Base-by-base conservation (phyloP, 345 rosid genomes). In the Syzygium aromaticum region DNA sequence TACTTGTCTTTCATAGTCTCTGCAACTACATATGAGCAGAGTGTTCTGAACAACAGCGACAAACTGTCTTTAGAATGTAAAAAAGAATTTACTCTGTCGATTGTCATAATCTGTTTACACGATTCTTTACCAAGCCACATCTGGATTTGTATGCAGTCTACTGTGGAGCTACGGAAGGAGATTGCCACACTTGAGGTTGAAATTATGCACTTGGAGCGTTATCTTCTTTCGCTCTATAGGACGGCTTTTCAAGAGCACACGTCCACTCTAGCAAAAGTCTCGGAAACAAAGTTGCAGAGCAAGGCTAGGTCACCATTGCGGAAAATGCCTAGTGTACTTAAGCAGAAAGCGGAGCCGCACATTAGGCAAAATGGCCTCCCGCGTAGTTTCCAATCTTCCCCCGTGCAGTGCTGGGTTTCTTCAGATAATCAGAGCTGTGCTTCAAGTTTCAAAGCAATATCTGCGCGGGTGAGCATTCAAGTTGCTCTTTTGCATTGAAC, bases 171-270 rank as follows among this genome's bases (percentile, higher is more conserved):
- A 89, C 95, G 89, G 92, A 91, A 90, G 87, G 98, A 96, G 88
- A 95, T 96, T 53, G 95, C 93, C 14, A 73, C 87, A 28, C 94
- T 95, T 46, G 97, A 96, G 94, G 67, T 90, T 87, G 94, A 96
- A 90, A 96, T 95, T 88, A 86, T 93, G 85, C 95, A 86, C 77
- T 87, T 96, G 90, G 99, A 96, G 87, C 88, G 90, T 30, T 91
- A 91, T 92, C 93, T 95, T 64, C 94, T 96, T 87, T 93, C 98
- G 2, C 94, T 95, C 22, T 95, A 96, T 86, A 94, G 96, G 59
- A 93, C 92, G 53, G 93, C 95, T 90, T 95, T 93, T 56, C 89
- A 93, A 14, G 96, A 95, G 84, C 94, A 88, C 61, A 30, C 88
- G 84, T 91, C 93, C 28, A 87, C 91, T 28, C 84, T 77, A 52